These are phyloP conservation scores for Aspergillus aculeatinus DNA, from an alignment of 2,329 filamentous ascomycete species.

Conservation along the genomic window DNA sequence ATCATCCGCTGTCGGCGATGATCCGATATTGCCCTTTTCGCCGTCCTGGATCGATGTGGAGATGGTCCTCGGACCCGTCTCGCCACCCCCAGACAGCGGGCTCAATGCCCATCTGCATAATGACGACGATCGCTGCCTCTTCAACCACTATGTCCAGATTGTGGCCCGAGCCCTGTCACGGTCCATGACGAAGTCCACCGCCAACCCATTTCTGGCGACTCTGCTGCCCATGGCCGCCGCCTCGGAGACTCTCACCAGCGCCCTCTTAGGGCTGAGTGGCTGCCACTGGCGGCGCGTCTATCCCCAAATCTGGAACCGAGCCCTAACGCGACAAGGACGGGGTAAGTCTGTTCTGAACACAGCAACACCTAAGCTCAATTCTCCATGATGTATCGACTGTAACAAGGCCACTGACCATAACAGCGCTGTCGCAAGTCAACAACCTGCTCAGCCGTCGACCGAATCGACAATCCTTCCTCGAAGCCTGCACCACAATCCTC, in stretches of 20 bases:
- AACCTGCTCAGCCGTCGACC: constrained; percentile 16
- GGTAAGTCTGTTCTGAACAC: constrained; percentile 12
- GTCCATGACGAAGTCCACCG: constrained; percentile 19
- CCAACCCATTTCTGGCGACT: constrained; percentile 28
- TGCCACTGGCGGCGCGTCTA: constrained; percentile 32
- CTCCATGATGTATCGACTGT: background rate
- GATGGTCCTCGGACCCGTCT: constrained; percentile 4
- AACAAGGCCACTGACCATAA: background rate
- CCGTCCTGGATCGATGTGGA: constrained; percentile 15
- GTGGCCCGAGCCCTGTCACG: constrained; percentile 27
- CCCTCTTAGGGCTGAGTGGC: constrained; percentile 28
- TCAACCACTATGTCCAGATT: constrained; percentile 31
- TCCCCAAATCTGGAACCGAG: constrained; percentile 27
- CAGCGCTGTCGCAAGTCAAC: constrained; percentile 27
- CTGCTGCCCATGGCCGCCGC: constrained; percentile 28
- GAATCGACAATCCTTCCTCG: constrained; percentile 35
- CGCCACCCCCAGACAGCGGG: constrained; percentile 6
- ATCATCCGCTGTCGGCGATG: constrained; percentile 1
- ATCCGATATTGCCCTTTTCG: background rate
- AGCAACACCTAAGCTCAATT: too few species aligned
- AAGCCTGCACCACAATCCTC: constrained; percentile 43
- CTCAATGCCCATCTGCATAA: constrained; percentile 23
- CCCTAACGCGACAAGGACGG: constrained; percentile 26
- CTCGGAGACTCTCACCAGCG: constrained; percentile 28
- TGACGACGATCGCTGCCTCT: constrained; percentile 29